Evolutionary conservation across 768 basidiomycete genomes (phyloP).

Genomic region (Tricholoma saponaceum): DNA sequence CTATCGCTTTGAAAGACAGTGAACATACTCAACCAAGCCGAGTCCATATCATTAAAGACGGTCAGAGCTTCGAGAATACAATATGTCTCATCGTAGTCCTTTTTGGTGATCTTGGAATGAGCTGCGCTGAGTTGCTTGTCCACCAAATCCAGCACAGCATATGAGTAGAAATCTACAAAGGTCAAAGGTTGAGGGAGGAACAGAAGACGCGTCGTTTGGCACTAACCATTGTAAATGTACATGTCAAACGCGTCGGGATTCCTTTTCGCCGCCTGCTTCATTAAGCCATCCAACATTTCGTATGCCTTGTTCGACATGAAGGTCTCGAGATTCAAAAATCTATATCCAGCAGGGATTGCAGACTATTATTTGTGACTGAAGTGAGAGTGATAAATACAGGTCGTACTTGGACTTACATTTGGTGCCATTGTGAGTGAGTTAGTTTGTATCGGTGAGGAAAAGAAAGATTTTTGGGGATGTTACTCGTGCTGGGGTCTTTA

Average conservation of each 20-base stretch:
- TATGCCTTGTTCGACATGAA: conserved; percentile 27
- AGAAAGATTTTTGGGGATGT: neutral
- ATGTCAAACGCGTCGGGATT: conserved; percentile 30
- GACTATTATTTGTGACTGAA: neutral
- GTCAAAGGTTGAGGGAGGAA: neutral
- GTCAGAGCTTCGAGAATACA: conserved; percentile 28
- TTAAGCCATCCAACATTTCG: conserved; percentile 22
- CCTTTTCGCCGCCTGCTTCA: conserved; percentile 26
- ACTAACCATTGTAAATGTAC: conserved; percentile 32
- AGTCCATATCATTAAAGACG: conserved; percentile 26
- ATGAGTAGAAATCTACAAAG: conserved; percentile 26
- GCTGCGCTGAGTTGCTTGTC: conserved; percentile 25
- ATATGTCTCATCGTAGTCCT: conserved; percentile 30
- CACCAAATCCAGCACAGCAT: conserved; percentile 32
- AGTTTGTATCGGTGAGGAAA: neutral
- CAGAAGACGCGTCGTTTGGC: neutral
- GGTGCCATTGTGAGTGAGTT: conserved; percentile 4
- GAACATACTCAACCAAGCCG: conserved; percentile 27
- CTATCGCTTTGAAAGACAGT: neutral
- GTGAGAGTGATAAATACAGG: conserved; percentile 9
- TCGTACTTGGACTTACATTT: conserved; percentile 11
- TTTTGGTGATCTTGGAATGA: conserved; percentile 27
- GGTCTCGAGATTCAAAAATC: conserved; percentile 24
- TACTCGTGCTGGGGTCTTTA: neutral
- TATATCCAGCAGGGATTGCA: conserved; percentile 27